These are phyloP conservation scores for Rhizopogon vinicolor DNA, from an alignment of 768 basidiomycete species.

Conservation along the genomic window DNA sequence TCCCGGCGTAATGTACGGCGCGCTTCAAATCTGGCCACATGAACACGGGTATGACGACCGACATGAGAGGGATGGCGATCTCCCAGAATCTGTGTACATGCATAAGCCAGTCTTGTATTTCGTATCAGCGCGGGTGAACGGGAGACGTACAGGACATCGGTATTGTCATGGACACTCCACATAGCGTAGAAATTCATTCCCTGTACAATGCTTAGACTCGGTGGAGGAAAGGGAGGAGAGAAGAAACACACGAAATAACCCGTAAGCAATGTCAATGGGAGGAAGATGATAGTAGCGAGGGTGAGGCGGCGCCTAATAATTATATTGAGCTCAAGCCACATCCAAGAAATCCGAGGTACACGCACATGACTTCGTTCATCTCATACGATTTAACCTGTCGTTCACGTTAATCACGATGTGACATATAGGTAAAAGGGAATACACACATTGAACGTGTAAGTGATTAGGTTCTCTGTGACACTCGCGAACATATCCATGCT, in stretches of 20 bases:
- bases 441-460: constrained; percentile 70
- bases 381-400: constrained; percentile 64
- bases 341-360: constrained; percentile 1
- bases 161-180: constrained; percentile 42
- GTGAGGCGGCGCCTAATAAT: constrained; percentile 54
- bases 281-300: constrained; percentile 64
- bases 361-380: constrained; percentile 71
- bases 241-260: constrained; percentile 58
- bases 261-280: constrained; percentile 65
- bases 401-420: background rate
- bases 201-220: constrained; percentile 30
- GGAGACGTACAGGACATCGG: constrained; percentile 43
- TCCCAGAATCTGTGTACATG: constrained; percentile 54
- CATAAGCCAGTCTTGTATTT: constrained; percentile 8
- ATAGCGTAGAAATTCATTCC: constrained; percentile 63
- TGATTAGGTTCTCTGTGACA: constrained; percentile 67
- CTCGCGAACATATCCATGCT: constrained; percentile 72
- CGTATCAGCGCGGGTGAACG: background rate
- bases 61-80: constrained; percentile 57
- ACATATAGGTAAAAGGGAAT: background rate
- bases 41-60: constrained; percentile 48
- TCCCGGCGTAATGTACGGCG: constrained; percentile 42
- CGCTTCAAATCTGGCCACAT: constrained; percentile 45
- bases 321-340: background rate
- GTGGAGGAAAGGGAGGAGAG: background rate